Percentiles rank a stretch among this genome's conserved stretches.
These are phyloP conservation scores for Cryptococcus amylolentus DNA, from an alignment of 1,284 basidiomycete genomes.

Conservation along the genomic window DNA sequence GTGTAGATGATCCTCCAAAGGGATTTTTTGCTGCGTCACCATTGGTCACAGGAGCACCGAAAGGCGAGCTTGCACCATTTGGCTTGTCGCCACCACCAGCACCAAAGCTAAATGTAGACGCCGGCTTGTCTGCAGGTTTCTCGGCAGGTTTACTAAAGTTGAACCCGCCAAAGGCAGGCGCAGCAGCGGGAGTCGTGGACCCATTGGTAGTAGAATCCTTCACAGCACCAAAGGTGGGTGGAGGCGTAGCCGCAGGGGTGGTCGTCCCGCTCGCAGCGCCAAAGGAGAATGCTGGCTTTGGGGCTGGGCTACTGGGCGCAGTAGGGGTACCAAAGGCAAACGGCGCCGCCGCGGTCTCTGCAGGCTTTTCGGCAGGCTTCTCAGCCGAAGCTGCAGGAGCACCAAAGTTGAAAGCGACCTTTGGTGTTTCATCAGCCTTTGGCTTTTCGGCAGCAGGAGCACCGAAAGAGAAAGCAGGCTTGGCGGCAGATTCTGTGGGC, in stretches of 20 bases:
- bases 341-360: slow-evolving; percentile 8
- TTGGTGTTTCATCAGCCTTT: slow-evolving; percentile 13
- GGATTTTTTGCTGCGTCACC: background rate
- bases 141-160: slow-evolving; percentile 19
- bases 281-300: slow-evolving; percentile 16
- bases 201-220: background rate
- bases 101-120: slow-evolving; percentile 11
- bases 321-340: slow-evolving; percentile 15
- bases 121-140: slow-evolving; percentile 4
- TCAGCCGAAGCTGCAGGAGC: slow-evolving; percentile 6
- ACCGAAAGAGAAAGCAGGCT: slow-evolving; percentile 27
- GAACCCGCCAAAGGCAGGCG: slow-evolving; percentile 17
- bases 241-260: slow-evolving; percentile 1
- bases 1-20: background rate
- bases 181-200: slow-evolving; percentile 5
- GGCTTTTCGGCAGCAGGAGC: slow-evolving; percentile 8
- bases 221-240: slow-evolving; percentile 2
- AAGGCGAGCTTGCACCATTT: background rate
- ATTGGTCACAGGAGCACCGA: background rate
- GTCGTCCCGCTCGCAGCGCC: slow-evolving; percentile 3
- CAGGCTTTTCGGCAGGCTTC: slow-evolving; percentile 6
- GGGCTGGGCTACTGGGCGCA: slow-evolving; percentile 2
- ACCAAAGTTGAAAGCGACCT: slow-evolving; percentile 22
- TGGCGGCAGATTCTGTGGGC: slow-evolving; percentile 16
- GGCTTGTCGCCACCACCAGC: background rate